Conservation (phyloP, 805 yeast species). For the Saturnispora dispora region DNA sequence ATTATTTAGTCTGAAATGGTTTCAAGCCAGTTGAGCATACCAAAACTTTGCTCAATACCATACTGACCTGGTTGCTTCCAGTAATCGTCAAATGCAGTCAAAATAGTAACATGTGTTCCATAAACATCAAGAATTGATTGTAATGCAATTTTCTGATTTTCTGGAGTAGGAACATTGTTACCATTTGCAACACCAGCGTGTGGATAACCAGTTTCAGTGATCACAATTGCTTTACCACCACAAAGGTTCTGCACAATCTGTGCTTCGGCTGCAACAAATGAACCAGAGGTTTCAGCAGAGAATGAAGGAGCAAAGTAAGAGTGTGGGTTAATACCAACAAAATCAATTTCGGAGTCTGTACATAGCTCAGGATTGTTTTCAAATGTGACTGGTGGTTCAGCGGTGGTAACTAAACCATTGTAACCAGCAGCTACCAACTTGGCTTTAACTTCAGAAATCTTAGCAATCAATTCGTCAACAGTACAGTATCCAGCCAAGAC, state of each 20-base stretch:
- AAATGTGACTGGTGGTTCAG: slow-evolving; percentile 82
- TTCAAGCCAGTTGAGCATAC: slow-evolving; percentile 36
- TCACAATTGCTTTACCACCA: slow-evolving; percentile 41
- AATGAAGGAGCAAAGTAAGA: slow-evolving; percentile 66
- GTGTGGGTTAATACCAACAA: slow-evolving; percentile 81
- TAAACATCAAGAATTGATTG: slow-evolving; percentile 48
- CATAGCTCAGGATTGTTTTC: slow-evolving; percentile 60
- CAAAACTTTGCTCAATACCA: slow-evolving; percentile 83
- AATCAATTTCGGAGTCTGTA: slow-evolving; percentile 58
- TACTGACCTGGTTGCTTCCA: slow-evolving; percentile 85
- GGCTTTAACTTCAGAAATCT: slow-evolving; percentile 56
- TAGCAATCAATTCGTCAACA: slow-evolving; percentile 51
- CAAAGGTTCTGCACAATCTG: slow-evolving; percentile 47
- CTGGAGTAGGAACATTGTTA: slow-evolving; percentile 56
- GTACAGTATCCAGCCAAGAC: slow-evolving; percentile 53
- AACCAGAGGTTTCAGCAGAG: slow-evolving; percentile 58
- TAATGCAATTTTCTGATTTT: slow-evolving; percentile 66
- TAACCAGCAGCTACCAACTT: slow-evolving; percentile 61
- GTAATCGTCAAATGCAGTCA: slow-evolving; percentile 73
- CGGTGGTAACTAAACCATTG: slow-evolving; percentile 66
- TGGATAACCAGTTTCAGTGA: slow-evolving; percentile 91
- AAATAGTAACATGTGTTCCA: slow-evolving; percentile 55
- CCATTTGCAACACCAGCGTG: slow-evolving; percentile 66
- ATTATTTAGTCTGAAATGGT: background rate
- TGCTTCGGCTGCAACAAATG: slow-evolving; percentile 58